phyloP scores from a whole-genome alignment of 2,329 filamentous ascomycete species.

The Microsporum canis region DNA sequence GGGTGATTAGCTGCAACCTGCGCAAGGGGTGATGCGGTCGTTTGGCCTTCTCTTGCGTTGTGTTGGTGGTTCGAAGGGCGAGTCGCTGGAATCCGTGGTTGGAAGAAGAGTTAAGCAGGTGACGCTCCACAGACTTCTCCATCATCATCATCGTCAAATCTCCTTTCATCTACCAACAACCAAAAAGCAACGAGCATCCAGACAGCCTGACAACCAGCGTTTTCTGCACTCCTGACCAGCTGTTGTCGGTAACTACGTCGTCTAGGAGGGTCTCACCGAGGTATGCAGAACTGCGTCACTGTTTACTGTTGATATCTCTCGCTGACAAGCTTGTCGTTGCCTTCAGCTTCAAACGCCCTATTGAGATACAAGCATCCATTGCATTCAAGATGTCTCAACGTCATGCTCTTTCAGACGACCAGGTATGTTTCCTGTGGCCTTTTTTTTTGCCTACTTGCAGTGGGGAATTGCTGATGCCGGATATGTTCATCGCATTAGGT shows the following conservation, averaged over 20 bases:
- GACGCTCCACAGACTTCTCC: conserved; percentile 1
- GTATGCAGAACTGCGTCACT: neutral
- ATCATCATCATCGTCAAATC: neutral
- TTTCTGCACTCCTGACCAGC: neutral
- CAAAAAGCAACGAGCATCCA: neutral
- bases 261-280: neutral
- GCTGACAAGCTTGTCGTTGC: neutral
- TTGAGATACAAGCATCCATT: neutral
- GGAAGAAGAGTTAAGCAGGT: neutral
- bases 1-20: conserved; percentile 2
- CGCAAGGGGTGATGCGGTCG: neutral
- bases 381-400: conserved; percentile 70
- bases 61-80: neutral
- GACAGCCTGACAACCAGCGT: neutral
- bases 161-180: neutral
- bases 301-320: neutral
- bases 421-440: conserved; percentile 47
- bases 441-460: conserved; percentile 7
- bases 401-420: conserved; percentile 94
- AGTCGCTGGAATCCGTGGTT: neutral
- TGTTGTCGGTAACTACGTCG: neutral
- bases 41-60: neutral
- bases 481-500: conserved; percentile 48
- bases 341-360: neutral
- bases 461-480: neutral